These are phyloP conservation scores for Microdochium paspali DNA, from an alignment of 2,329 filamentous ascomycete species.

Conservation along the genomic window DNA sequence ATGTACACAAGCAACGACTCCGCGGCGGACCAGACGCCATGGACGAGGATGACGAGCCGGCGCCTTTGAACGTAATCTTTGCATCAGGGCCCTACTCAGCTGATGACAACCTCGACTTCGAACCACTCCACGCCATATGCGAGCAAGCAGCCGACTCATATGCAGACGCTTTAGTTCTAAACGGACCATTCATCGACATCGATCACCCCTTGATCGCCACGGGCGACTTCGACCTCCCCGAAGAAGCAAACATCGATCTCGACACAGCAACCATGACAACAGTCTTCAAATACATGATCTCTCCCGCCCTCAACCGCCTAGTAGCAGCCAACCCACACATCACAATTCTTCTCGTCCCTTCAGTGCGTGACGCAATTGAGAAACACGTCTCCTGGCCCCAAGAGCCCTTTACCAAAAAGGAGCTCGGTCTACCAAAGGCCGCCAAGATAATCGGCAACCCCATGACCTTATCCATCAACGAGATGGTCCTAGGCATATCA, in stretches of 20 bases:
- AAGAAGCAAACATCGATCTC: conserved; percentile 56
- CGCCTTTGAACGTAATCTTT: conserved; percentile 68
- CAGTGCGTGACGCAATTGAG: conserved; percentile 58
- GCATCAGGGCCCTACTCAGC: conserved; percentile 86
- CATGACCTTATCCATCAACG: conserved; percentile 82
- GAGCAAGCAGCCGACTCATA: conserved; percentile 63
- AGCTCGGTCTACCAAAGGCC: conserved; percentile 70
- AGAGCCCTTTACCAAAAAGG: conserved; percentile 53
- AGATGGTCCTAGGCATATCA: conserved; percentile 71
- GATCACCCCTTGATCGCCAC: conserved; percentile 82
- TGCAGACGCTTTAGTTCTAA: conserved; percentile 70
- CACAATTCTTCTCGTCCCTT: conserved; percentile 76
- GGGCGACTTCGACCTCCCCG: conserved; percentile 69
- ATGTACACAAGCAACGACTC: conserved; percentile 60
- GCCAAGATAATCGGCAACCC: conserved; percentile 79
- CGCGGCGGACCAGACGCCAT: conserved; percentile 54
- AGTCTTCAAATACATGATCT: conserved; percentile 74
- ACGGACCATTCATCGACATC: conserved; percentile 82
- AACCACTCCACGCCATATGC: conserved; percentile 76
- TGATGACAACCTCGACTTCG: conserved; percentile 85
- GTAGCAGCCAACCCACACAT: conserved; percentile 61
- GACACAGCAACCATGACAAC: conserved; percentile 74
- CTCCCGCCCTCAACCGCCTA: conserved; percentile 63
- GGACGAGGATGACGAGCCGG: conserved; percentile 46
- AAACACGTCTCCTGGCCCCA: conserved; percentile 60